Base-by-base conservation (phyloP, 345 rosid genomes). In the Carallia brachiata region DNA sequence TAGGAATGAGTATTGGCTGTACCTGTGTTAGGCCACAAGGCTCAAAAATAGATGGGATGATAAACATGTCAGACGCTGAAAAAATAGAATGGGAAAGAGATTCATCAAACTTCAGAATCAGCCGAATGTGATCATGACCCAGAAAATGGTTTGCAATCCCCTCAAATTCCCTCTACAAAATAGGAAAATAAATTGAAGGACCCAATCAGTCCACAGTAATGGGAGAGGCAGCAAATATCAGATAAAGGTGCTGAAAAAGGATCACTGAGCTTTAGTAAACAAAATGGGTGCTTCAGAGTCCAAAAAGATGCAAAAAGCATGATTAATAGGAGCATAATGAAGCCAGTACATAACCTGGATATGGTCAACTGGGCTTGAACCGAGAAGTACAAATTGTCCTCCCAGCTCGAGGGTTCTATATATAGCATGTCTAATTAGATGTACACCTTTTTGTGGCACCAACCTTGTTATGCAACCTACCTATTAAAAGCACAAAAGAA, bases 1-100 rank as follows among this genome's bases (percentile, higher is more conserved):
- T 16, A 48, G 68, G 50, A 34, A 70, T 34, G 4, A 73, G 30
- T 66, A 52, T 48, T 32, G 30, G 36, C 7, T 61, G 28, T 79
- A 94, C 99, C 97, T 95, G 99, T 68, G 99, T 95, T 57, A 95
- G 97, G 62, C 99, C 99, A 81, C 99, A 91, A 76, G 99, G 99
- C 83, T 95, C 99, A 71, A 95, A 91, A 71, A 91, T 85, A 4
- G 99, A 95, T 71, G 99, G 99, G 78, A 95, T 88, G 77, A 91
- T 90, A 75, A 95, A 82, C 85, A 95, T 69, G 85, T 95, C 99
- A 7, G 92, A 84, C 27, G 99, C 99, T 44, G 97, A 97, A 54
- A 78, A 95, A 37, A 95, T 90, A 65, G 82, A 69, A 79, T 86
- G 99, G 67, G 97, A 89, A 70, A 95, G 96, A 75, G 87, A 84